Evolutionary conservation across 192 early-diverging fungal genomes (phyloP).

Genomic region (Piromyces finnis): DNA sequence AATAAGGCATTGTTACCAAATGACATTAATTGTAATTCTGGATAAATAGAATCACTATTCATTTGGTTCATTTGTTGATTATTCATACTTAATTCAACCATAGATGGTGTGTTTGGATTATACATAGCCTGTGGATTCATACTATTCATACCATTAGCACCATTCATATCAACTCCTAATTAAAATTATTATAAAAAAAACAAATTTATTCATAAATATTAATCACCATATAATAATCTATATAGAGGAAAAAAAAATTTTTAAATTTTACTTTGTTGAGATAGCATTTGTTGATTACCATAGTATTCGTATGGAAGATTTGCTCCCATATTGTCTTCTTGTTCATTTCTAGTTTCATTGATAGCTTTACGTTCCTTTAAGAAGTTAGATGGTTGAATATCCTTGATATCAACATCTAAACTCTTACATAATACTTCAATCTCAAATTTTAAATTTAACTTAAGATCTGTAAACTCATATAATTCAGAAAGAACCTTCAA

Average conservation of each 20-base stretch:
- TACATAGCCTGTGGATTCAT: background rate
- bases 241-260: no score
- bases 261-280: background rate
- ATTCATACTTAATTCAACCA: background rate
- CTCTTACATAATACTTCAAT: constrained; percentile 96
- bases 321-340: background rate
- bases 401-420: constrained; percentile 38
- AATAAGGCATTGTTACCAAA: background rate
- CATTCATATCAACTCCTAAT: background rate
- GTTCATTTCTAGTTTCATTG: background rate
- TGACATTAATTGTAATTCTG: background rate
- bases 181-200: no score
- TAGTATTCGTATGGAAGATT: background rate
- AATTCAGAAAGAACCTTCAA: constrained; percentile 80
- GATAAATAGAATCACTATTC: background rate
- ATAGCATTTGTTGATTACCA: background rate
- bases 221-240: no score
- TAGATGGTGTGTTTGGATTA: background rate
- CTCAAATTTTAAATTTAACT: constrained; percentile 91
- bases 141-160: background rate
- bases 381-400: background rate
- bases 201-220: no score
- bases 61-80: background rate
- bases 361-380: background rate
- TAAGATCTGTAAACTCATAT: constrained; percentile 81